A percentile compares a stretch with the other conserved stretches of the same genome.
These are phyloP conservation scores for Fraxinus ornus DNA, from an alignment of 305 asterid species.

Conservation along the genomic window DNA sequence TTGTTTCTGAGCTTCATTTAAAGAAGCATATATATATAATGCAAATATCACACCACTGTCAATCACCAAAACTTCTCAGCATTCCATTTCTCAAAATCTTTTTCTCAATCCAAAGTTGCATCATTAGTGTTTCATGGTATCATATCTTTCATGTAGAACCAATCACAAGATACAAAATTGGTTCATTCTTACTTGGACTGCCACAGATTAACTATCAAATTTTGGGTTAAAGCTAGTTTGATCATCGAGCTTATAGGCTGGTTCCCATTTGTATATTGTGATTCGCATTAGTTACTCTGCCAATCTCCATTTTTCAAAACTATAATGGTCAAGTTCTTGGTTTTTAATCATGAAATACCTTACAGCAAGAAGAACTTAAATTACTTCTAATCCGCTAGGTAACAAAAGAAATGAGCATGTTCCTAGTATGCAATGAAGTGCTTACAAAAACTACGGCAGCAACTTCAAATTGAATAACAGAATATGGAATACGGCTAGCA, in stretches of 20 bases:
- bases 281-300: background rate
- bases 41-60: background rate
- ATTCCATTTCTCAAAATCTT: background rate
- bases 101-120: background rate
- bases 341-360: too few species aligned
- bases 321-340: background rate
- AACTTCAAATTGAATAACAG: background rate
- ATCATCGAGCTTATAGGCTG: background rate
- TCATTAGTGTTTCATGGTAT: background rate
- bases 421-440: background rate
- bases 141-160: background rate
- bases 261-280: background rate
- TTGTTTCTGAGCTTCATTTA: background rate
- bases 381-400: background rate
- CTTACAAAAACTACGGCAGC: background rate
- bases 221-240: background rate
- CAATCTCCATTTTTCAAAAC: background rate
- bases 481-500: background rate
- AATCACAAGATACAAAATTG: background rate
- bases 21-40: background rate
- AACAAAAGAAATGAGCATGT: background rate
- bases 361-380: background rate
- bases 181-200: background rate
- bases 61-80: background rate
- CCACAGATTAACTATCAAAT: background rate